These are phyloP conservation scores for Lithospermum erythrorhizon DNA, from an alignment of 257 asterid species.

Conservation along the genomic window DNA sequence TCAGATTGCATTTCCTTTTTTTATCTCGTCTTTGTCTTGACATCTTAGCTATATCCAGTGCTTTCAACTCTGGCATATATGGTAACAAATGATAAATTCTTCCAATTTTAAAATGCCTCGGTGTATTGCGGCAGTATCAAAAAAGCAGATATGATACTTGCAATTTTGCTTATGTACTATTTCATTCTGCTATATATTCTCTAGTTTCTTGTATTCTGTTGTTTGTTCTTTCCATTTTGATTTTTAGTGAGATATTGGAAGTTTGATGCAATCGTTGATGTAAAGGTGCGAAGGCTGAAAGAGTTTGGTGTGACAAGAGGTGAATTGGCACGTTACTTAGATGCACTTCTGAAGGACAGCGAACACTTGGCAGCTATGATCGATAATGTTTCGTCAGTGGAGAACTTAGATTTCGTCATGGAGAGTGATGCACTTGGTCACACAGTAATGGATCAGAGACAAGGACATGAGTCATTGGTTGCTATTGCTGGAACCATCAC, in stretches of 20 bases:
- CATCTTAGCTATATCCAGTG: neutral
- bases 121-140: too few relatives aligned
- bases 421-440: slow-evolving; percentile 98
- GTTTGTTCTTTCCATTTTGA: neutral
- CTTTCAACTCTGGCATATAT: neutral
- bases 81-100: neutral
- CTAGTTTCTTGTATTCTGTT: neutral
- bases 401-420: slow-evolving; percentile 91
- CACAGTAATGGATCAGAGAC: slow-evolving; percentile 94
- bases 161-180: too few relatives aligned
- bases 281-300: slow-evolving; percentile 94
- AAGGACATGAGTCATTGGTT: slow-evolving; percentile 92
- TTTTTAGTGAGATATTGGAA: neutral
- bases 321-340: slow-evolving; percentile 86
- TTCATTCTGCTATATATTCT: neutral
- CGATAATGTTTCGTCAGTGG: slow-evolving; percentile 94
- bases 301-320: slow-evolving; percentile 98
- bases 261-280: slow-evolving; percentile 5
- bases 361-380: slow-evolving; percentile 99
- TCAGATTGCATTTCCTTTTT: slow-evolving; percentile 5
- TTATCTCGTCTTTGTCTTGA: neutral
- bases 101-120: neutral
- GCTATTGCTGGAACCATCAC: slow-evolving; percentile 83
- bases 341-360: slow-evolving; percentile 92
- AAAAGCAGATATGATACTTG: too few relatives aligned